phyloP scores from a whole-genome alignment of 169 alveolate genomes.

The Neospora caninum region DNA sequence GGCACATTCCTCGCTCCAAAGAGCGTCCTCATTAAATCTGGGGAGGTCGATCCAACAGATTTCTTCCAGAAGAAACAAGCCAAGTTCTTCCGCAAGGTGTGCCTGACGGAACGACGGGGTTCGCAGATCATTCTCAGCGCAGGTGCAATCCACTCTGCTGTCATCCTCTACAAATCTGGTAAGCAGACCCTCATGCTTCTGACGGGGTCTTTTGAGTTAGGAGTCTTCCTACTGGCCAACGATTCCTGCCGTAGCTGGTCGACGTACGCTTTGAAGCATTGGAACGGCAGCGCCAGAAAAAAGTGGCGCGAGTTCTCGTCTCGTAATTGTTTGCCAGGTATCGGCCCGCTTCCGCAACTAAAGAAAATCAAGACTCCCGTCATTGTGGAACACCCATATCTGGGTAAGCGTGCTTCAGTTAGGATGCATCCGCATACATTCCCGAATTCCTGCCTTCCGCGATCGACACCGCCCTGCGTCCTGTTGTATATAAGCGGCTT shows the following conservation, averaged over 20 bases:
- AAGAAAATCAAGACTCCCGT: constrained; percentile 64
- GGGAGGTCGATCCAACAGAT: constrained; percentile 16
- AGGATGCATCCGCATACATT: background rate
- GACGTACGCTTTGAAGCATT: too few relatives aligned
- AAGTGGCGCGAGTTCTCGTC: too few relatives aligned
- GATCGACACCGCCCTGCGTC: too few relatives aligned
- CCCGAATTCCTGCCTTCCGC: background rate
- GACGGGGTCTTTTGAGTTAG: too few relatives aligned
- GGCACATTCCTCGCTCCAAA: constrained; percentile 63
- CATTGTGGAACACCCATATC: constrained; percentile 44
- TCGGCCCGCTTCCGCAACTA: constrained; percentile 69
- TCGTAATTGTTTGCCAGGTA: background rate
- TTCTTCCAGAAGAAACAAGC: background rate
- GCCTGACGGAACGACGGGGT: constrained; percentile 29
- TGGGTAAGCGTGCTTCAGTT: constrained; percentile 11
- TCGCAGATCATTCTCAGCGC: constrained; percentile 69
- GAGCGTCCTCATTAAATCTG: constrained; percentile 45
- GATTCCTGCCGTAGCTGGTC: too few relatives aligned
- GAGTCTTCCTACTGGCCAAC: too few relatives aligned
- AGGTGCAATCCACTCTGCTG: constrained; percentile 69
- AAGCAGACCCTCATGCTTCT: background rate
- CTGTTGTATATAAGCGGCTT: background rate
- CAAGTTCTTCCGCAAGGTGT: constrained; percentile 50
- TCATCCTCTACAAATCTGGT: constrained; percentile 71
- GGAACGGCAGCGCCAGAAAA: too few relatives aligned